phyloP scores from a whole-genome alignment of 768 basidiomycete genomes.

The Tulasnella sp. region DNA sequence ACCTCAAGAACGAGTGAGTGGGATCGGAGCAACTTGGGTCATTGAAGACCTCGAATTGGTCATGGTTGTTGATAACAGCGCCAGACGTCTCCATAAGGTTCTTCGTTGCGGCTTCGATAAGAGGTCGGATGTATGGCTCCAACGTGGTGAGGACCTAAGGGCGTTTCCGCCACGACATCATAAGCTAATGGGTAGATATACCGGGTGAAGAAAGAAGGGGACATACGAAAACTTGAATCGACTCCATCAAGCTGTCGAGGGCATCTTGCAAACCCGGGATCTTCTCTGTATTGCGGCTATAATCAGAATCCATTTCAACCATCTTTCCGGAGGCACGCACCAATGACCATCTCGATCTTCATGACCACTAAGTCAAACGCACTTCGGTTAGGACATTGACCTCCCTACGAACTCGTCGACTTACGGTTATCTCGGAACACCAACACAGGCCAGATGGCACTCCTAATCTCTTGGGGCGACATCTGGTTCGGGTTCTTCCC shows the following conservation, averaged over 20 bases:
- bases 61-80: constrained; percentile 68
- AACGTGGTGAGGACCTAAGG: constrained; percentile 13
- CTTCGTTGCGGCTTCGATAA: constrained; percentile 22
- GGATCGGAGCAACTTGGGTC: constrained; percentile 70
- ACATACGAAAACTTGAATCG: constrained; percentile 31
- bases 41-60: constrained; percentile 73
- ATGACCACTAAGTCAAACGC: constrained; percentile 57
- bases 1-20: constrained; percentile 67
- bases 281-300: constrained; percentile 53
- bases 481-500: constrained; percentile 78
- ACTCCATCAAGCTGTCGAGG: constrained; percentile 52
- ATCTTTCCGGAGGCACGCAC: constrained; percentile 44
- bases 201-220: background rate
- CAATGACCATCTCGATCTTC: constrained; percentile 75
- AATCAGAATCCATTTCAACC: constrained; percentile 35
- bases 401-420: constrained; percentile 36
- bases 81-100: constrained; percentile 57
- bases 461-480: constrained; percentile 85
- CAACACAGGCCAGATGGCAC: constrained; percentile 81
- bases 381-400: background rate
- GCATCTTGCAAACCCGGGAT: constrained; percentile 77
- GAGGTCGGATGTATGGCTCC: constrained; percentile 31
- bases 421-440: constrained; percentile 63
- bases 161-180: background rate
- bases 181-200: background rate